A percentile compares a stretch with the other conserved stretches of the same genome.
These are phyloP conservation scores for Anastatica hierochuntica DNA, from an alignment of 345 rosid species.

Conservation along the genomic window DNA sequence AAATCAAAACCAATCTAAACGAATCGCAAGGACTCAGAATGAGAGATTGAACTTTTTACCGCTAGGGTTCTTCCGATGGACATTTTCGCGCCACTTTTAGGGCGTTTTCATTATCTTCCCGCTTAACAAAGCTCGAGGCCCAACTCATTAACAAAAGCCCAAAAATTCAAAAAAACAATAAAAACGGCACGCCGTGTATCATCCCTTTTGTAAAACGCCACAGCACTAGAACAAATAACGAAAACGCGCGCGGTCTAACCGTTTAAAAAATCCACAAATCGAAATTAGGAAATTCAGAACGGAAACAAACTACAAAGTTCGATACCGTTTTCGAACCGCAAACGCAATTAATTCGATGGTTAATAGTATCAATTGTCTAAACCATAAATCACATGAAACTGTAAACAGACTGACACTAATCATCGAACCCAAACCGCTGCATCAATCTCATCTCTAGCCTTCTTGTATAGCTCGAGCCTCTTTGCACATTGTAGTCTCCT, in stretches of 20 bases:
- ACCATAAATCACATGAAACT: too few species aligned
- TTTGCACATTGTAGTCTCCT: constrained; percentile 50
- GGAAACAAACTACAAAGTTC: too few species aligned
- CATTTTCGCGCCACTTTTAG: constrained; percentile 10
- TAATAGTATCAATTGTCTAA: too few species aligned
- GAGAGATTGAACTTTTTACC: neutral
- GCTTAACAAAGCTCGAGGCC: neutral
- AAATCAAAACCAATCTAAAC: neutral
- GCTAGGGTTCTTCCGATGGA: constrained; percentile 6
- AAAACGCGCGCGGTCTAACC: too few species aligned
- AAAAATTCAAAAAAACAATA: neutral
- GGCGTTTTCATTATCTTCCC: neutral
- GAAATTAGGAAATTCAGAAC: too few species aligned
- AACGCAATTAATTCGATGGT: too few species aligned
- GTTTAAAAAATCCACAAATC: too few species aligned
- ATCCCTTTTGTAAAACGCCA: neutral
- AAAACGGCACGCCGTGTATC: neutral
- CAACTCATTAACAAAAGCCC: neutral
- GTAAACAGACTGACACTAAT: neutral
- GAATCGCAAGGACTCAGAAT: neutral
- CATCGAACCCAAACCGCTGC: constrained; percentile 37
- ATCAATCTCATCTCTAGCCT: constrained; percentile 65
- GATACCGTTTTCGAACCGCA: too few species aligned
- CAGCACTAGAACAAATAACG: too few species aligned
- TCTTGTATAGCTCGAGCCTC: constrained; percentile 62